These are phyloP conservation scores for Colletotrichum sp. DNA, from an alignment of 2,329 filamentous ascomycete genomes.

Conservation along the genomic window DNA sequence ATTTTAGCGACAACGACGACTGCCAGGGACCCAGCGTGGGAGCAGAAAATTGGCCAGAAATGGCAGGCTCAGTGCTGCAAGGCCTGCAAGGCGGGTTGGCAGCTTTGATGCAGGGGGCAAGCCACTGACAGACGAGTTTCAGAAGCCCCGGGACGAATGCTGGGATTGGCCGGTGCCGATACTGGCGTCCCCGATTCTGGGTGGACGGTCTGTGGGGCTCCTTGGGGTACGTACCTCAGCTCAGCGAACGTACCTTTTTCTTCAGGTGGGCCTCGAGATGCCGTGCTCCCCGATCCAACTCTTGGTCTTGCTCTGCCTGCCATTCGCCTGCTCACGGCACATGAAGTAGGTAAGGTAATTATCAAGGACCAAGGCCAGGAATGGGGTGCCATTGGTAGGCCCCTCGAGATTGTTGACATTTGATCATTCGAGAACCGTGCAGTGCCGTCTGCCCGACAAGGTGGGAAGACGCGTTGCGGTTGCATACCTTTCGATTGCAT, in stretches of 20 bases:
- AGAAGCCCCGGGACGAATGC: conserved; percentile 8
- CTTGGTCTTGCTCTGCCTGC: not conserved
- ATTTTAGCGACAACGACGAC: not conserved
- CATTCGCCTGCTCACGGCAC: not conserved
- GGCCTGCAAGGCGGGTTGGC: not conserved
- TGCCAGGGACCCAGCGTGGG: not conserved
- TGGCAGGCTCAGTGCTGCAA: conserved; percentile 1
- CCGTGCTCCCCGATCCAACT: conserved; percentile 10
- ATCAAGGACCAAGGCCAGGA: not conserved
- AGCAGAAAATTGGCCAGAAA: conserved; percentile 1
- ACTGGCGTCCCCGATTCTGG: conserved; percentile 7
- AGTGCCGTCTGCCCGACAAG: conserved; percentile 1
- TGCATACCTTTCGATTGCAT: not conserved
- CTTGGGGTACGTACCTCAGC: conserved; percentile 3
- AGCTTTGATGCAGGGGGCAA: conserved; percentile 21
- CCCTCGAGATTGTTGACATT: not conserved
- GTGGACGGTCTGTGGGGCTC: conserved; percentile 4
- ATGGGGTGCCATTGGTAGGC: not conserved
- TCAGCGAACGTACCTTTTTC: not conserved
- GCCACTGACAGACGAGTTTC: conserved; percentile 20
- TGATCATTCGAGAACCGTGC: not conserved
- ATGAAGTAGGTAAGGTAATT: not conserved
- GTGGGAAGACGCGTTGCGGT: conserved; percentile 11
- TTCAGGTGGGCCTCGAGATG: conserved; percentile 1
- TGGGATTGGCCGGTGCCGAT: conserved; percentile 14